phyloP scores from a whole-genome alignment of 352 stramenopile species.

The Globisporangium irregulare region DNA sequence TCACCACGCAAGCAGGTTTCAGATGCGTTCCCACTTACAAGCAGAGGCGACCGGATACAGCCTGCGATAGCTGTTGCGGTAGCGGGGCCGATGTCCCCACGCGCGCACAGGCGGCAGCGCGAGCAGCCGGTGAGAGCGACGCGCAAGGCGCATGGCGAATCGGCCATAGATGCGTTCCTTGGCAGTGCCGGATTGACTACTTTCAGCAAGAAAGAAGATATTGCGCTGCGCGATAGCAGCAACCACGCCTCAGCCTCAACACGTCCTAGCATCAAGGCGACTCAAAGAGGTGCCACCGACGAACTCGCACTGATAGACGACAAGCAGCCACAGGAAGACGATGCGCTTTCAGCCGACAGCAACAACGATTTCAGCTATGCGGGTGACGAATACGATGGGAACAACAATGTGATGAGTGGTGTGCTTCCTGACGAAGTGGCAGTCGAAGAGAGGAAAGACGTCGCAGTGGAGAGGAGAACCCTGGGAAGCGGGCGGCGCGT shows the following conservation, averaged over 20 bases:
- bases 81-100: background rate
- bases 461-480: background rate
- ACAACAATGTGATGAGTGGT: conserved; percentile 1
- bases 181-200: no score
- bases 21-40: background rate
- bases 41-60: conserved; percentile 2
- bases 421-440: background rate
- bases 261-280: background rate
- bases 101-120: background rate
- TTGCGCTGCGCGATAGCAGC: background rate
- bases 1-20: conserved; percentile 2
- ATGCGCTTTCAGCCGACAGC: background rate
- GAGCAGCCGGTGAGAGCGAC: background rate
- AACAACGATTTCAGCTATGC: background rate
- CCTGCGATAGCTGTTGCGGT: background rate
- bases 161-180: background rate
- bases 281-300: background rate
- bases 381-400: background rate
- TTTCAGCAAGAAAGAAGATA: background rate
- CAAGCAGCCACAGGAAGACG: conserved; percentile 1
- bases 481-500: conserved; percentile 1
- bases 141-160: background rate
- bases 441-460: background rate
- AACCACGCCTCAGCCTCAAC: background rate
- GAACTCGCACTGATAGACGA: background rate